These are phyloP conservation scores for Triangularia verruculosa DNA, from an alignment of 2,329 filamentous ascomycete genomes.

Conservation along the genomic window DNA sequence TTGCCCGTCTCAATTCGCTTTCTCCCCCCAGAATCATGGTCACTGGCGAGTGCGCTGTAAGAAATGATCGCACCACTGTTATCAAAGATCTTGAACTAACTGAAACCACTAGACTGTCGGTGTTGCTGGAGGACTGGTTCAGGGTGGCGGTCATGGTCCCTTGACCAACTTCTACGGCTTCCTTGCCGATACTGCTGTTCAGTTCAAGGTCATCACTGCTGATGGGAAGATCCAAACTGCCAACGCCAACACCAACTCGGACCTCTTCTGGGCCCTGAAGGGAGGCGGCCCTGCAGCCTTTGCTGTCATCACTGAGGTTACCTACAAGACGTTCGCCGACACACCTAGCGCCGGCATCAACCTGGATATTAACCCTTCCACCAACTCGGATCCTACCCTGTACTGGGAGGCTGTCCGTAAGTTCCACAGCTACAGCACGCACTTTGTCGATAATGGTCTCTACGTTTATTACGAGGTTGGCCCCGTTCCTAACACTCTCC, in stretches of 20 bases:
- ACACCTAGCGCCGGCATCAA: conserved; percentile 41
- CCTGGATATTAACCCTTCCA: conserved; percentile 37
- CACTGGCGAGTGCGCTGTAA: conserved; percentile 51
- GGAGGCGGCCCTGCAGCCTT: conserved; percentile 53
- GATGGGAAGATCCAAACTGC: conserved; percentile 42
- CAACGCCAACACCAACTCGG: conserved; percentile 41
- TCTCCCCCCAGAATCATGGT: conserved; percentile 43
- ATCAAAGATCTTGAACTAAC: not conserved
- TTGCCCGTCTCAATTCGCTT: conserved; percentile 39
- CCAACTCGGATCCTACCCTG: conserved; percentile 36
- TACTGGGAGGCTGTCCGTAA: conserved; percentile 48
- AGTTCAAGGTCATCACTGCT: conserved; percentile 48
- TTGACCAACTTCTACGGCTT: conserved; percentile 44
- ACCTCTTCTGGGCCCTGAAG: conserved; percentile 56
- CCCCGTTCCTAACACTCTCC: conserved; percentile 38
- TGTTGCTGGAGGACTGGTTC: conserved; percentile 57
- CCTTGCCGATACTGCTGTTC: conserved; percentile 48
- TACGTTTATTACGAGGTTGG: conserved; percentile 44
- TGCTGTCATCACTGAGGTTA: conserved; percentile 47
- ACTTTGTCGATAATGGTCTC: conserved; percentile 41
- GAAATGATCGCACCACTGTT: conserved; percentile 6
- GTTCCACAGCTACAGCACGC: conserved; percentile 44
- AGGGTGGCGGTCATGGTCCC: conserved; percentile 56
- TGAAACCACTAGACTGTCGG: conserved; percentile 46
- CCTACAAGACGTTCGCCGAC: conserved; percentile 51